Percentiles rank a stretch among this genome's conserved stretches.
Evolutionary conservation across 2,329 filamentous ascomycete genomes (phyloP).

Genomic region (Hirsutella rhossiliensis): DNA sequence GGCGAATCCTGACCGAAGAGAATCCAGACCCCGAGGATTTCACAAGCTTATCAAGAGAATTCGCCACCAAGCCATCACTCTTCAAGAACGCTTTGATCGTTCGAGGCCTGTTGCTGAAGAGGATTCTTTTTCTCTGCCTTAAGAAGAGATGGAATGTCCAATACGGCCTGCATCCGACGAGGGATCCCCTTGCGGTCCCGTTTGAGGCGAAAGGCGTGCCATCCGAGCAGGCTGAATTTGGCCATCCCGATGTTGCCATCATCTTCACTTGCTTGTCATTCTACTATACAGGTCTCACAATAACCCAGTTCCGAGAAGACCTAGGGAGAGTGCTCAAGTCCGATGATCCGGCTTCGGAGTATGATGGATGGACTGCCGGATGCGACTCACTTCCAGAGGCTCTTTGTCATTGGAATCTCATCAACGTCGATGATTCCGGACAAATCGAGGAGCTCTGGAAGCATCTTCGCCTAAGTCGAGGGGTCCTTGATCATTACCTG

Average conservation of each 20-base stretch:
- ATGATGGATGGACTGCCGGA: slow-evolving; percentile 34
- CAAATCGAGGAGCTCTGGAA: slow-evolving; percentile 39
- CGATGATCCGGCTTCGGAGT: slow-evolving; percentile 46
- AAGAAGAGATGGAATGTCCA: slow-evolving; percentile 57
- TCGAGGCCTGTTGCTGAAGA: slow-evolving; percentile 48
- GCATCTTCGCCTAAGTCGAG: slow-evolving; percentile 32
- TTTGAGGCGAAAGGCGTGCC: slow-evolving; percentile 1
- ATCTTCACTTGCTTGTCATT: slow-evolving; percentile 53
- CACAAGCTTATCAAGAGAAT: neutral
- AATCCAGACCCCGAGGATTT: neutral
- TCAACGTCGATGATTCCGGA: slow-evolving; percentile 46
- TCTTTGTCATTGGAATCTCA: slow-evolving; percentile 37
- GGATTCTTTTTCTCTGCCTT: slow-evolving; percentile 45
- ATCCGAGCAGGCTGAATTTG: slow-evolving; percentile 1
- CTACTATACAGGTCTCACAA: slow-evolving; percentile 48
- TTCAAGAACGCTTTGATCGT: slow-evolving; percentile 35
- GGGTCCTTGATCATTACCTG: slow-evolving; percentile 46
- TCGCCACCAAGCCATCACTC: neutral
- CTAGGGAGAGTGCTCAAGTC: slow-evolving; percentile 34
- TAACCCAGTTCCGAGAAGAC: slow-evolving; percentile 15
- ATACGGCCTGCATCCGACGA: slow-evolving; percentile 43
- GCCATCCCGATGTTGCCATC: slow-evolving; percentile 55
- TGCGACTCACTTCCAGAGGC: slow-evolving; percentile 28
- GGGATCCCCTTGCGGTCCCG: slow-evolving; percentile 15
- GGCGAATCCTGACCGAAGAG: neutral